Base-by-base conservation (phyloP, 345 rosid species). In the Lepidium aucheri region DNA sequence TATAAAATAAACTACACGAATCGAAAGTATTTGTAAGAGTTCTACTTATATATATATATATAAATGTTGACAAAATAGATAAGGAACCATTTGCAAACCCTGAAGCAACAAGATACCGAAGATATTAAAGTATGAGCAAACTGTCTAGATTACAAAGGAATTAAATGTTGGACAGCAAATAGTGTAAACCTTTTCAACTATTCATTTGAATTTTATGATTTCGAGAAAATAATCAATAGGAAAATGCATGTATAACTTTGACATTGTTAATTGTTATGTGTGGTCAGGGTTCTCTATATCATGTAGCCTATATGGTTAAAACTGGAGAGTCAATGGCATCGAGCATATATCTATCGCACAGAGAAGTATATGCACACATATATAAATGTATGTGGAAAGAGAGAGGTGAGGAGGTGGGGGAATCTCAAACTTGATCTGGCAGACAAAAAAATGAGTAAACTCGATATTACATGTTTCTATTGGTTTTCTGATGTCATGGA, bases 301-400 rank as follows among this genome's bases (percentile, higher is more conserved):
- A 26, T 26, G 30, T 26, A 26, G 30, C 30, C 30, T 41, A 17
- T 62, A 72, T 68, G 76, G 53, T 74, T 70, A 74, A 74, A 68
- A 60, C 77, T 43, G 43, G 56, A 78, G 45, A 70, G 74, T 68
- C 68, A 76, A 76, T 77, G 63, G 41, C 70, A 72, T 58, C 49
- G 75, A 71, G 56, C 47, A 57, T 62, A n/a, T n/a, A n/a, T n/a
- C n/a, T n/a, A n/a, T n/a, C 22, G 22, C 22, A 20, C 22, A 20
- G 22, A 20, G 1, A 20, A 20, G 1, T 20, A 20, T 20, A 20
- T 20, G 2, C 22, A 20, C 22, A 20, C 2, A 20, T 20, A 20
- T 20, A 20, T 20, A 20, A 1, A 20, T 20, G 22, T 20, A 20
- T 20, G 22, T 1, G 22, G 22, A 20, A 20, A 20, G 22, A 20